phyloP scores from a whole-genome alignment of 2,329 filamentous ascomycete genomes.

The Alternaria solani region DNA sequence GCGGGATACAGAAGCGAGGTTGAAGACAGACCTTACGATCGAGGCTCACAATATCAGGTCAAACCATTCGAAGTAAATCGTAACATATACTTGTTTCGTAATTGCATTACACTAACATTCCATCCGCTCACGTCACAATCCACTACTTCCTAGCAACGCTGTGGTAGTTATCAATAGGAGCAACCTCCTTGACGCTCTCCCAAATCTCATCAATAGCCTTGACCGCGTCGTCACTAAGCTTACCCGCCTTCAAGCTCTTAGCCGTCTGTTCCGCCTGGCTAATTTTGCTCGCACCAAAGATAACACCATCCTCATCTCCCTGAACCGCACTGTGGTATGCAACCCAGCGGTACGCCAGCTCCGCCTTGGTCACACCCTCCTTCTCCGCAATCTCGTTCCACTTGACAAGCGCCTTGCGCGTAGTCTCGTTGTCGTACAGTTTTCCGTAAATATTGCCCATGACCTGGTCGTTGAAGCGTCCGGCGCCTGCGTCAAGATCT shows the following conservation, averaged over 20 bases:
- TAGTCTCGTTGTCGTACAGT: conserved; percentile 49
- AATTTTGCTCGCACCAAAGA: conserved; percentile 51
- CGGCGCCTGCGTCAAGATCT: conserved; percentile 47
- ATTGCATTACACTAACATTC: neutral
- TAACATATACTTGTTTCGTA: neutral
- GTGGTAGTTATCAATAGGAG: conserved; percentile 40
- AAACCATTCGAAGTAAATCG: too few relatives aligned
- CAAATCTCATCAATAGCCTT: conserved; percentile 37
- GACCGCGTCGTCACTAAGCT: conserved; percentile 33
- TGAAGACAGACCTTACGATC: too few relatives aligned
- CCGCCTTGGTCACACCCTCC: conserved; percentile 50
- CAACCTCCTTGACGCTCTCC: conserved; percentile 36
- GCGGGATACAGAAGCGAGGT: too few relatives aligned
- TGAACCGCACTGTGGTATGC: conserved; percentile 51
- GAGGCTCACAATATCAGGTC: too few relatives aligned
- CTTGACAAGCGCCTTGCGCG: conserved; percentile 48
- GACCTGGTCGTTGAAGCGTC: conserved; percentile 36
- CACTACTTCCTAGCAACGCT: neutral
- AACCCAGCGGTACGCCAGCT: conserved; percentile 57
- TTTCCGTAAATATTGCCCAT: conserved; percentile 48
- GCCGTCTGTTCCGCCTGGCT: conserved; percentile 38
- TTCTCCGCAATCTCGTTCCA: conserved; percentile 54
- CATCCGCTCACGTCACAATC: neutral
- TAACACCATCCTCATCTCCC: conserved; percentile 51
- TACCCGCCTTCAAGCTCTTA: conserved; percentile 32